phyloP scores from a whole-genome alignment of 2,329 filamentous ascomycete genomes.

The Sporothrix curviconia region DNA sequence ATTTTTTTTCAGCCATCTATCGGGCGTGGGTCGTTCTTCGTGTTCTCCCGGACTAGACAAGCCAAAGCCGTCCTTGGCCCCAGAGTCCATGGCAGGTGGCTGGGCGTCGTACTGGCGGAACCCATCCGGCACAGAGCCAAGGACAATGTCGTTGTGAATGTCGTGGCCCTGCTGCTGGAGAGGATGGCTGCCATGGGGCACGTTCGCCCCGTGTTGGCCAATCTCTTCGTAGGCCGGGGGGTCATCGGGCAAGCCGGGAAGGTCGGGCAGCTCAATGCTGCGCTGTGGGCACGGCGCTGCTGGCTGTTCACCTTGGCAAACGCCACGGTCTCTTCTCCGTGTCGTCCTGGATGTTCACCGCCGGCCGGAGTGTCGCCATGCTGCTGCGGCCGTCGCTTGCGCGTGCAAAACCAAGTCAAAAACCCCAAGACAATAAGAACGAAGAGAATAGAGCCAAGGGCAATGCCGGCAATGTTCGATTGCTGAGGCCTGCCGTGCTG shows the following conservation, averaged over 20 bases:
- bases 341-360: neutral
- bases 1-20: no score
- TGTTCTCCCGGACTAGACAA: no score
- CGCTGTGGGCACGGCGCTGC: no score
- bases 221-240: slow-evolving; percentile 15
- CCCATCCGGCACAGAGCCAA: slow-evolving; percentile 9
- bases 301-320: slow-evolving; percentile 9
- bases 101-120: slow-evolving; percentile 8
- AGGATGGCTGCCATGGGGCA: neutral
- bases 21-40: no score
- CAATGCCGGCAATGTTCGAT: slow-evolving; percentile 8
- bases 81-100: neutral
- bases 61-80: neutral
- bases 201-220: neutral
- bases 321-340: neutral
- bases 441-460: slow-evolving; percentile 1
- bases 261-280: neutral
- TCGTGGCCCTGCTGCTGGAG: neutral
- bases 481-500: neutral
- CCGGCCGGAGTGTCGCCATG: neutral
- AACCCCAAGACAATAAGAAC: neutral
- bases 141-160: neutral
- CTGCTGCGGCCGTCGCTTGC: neutral
- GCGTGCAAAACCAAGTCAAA: slow-evolving; percentile 1
- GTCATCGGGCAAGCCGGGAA: neutral